Evolutionary conservation across 495 filamentous ascomycete genomes (phyloP), one percentile per base, ranked within the genome.

Genomic region (Darksidea phi): DNA sequence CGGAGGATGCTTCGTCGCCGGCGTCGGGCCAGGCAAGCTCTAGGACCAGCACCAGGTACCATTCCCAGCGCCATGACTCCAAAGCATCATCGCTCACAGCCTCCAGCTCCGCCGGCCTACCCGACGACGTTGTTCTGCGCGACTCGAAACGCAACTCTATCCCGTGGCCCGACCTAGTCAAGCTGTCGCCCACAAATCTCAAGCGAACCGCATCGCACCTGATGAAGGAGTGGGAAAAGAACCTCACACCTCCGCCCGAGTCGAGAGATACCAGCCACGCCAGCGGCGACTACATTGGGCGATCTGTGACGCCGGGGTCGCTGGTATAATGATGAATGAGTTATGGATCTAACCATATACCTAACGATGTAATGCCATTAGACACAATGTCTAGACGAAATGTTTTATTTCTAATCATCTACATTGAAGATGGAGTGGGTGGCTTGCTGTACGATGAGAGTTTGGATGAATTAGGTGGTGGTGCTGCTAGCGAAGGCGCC

Each of bases 141-240:
- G 54, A 54, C 32, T 54, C 60, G 38, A 77, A 79, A 66, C 77
- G 80, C 43, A 79, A 89, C 64, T 84, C 88, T 28, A 82, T 91
- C 45, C 84, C 84, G 23, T 89, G 87, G 78, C 84, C 84, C 23
- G 78, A 79, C 12, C 77, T 90, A 25, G 82, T 80, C 54, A 83
- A 84, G 48, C 71, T 89, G 41, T 80, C 83, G 10, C 86, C 88
- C 0, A 80, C 79, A 48, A 88, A 87, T 59, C 77, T 91, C 58
- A 85, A 82, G 62, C 80, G 78, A 10, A 86, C 86, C n/a, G 86
- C 88, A 2, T 82, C 81, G 21, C 84, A 84, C 52, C 75, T 90
- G 56, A 90, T 92, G 83, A 85, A 80, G 50, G 88, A 92, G 66
- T 91, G 88, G 88, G 89, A 94, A 71, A 80, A 74, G 72, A 63